Evolutionary conservation across 805 yeast genomes (phyloP), one percentile per base, ranked within the genome.

Genomic region (Kodamaea nitidulidarum): DNA sequence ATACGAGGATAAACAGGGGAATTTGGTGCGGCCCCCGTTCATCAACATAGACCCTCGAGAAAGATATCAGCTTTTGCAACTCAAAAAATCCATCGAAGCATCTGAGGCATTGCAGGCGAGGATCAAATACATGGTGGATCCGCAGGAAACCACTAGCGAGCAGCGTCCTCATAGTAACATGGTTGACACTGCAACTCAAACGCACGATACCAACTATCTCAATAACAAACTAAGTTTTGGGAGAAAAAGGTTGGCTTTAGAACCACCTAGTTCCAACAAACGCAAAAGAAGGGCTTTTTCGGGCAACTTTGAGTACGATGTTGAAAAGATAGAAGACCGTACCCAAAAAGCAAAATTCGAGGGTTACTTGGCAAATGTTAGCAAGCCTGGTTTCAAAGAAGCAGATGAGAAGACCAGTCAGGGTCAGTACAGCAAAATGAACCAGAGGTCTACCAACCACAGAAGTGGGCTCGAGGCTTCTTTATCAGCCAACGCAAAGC

Each of bases 11-110:
- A 58, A 52, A 5, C 54, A 60, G 1, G 73, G 73, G 8, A 60
- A 64, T 32, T 45, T 64, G 35, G 67, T 62, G 3, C 53, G 74
- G 33, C 74, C 74, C 0, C 72, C 73, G 4, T 65, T 69, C 45
- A 68, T 69, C 29, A 66, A 65, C 33, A 54, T 67, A 33, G 73
- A 67, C 41, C 74, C 73, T 1, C 43, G 63, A 25, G 74, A 69
- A 44, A 50, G 74, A 18, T 64, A 69, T 43, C 67, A 65, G 10
- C 53, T 69, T 40, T 48, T 68, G 21, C 71, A 66, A 45, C 46
- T 67, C 34, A 69, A 68, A 39, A 54, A 56, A 43, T 56, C 69
- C 2, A 50, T 67, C 7, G 65, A 67, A 41, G 62, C 65, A 4
- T 55, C 69, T 0, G 61, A 61, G 29, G 50, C 55, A 5, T 46